Conservation (phyloP, 495 filamentous ascomycete genomes). For the Talaromyces wortmannii region DNA sequence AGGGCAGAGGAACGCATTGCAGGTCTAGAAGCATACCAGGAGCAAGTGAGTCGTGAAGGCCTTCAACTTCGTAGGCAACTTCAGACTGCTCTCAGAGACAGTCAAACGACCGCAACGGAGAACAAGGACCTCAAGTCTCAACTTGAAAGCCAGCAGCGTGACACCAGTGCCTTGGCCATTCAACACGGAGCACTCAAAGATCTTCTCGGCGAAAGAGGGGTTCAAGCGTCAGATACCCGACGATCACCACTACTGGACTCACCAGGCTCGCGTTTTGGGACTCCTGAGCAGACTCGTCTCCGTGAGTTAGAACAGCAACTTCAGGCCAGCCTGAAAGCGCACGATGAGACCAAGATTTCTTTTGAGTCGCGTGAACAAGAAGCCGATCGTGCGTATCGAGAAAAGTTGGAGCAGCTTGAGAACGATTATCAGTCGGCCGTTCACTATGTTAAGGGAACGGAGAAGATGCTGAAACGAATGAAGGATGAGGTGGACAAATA, state of each 20-base stretch:
- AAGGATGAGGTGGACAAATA: slow-evolving; percentile 90
- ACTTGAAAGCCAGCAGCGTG: slow-evolving; percentile 75
- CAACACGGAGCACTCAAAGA: slow-evolving; percentile 90
- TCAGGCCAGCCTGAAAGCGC: slow-evolving; percentile 64
- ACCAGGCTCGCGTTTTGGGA: slow-evolving; percentile 66
- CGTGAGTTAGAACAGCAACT: slow-evolving; percentile 89
- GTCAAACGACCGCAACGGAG: slow-evolving; percentile 64
- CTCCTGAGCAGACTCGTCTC: slow-evolving; percentile 74
- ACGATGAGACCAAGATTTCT: slow-evolving; percentile 71
- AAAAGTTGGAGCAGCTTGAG: slow-evolving; percentile 87
- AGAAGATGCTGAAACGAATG: slow-evolving; percentile 98
- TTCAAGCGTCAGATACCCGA: slow-evolving; percentile 50
- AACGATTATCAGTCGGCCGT: slow-evolving; percentile 98
- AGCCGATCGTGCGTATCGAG: slow-evolving; percentile 75
- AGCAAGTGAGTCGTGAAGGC: slow-evolving; percentile 89
- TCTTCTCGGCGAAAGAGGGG: slow-evolving; percentile 79
- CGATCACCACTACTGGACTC: slow-evolving; percentile 56
- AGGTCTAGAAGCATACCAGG: slow-evolving; percentile 91
- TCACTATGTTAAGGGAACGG: slow-evolving; percentile 98
- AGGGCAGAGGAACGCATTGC: slow-evolving; percentile 94
- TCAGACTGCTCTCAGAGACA: slow-evolving; percentile 73
- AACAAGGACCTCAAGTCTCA: slow-evolving; percentile 74
- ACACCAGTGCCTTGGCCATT: slow-evolving; percentile 82
- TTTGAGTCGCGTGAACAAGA: slow-evolving; percentile 78
- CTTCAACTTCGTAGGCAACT: slow-evolving; percentile 84